Base-by-base conservation (phyloP, 2,329 filamentous ascomycete species). In the Alternaria novae-zelandiae region DNA sequence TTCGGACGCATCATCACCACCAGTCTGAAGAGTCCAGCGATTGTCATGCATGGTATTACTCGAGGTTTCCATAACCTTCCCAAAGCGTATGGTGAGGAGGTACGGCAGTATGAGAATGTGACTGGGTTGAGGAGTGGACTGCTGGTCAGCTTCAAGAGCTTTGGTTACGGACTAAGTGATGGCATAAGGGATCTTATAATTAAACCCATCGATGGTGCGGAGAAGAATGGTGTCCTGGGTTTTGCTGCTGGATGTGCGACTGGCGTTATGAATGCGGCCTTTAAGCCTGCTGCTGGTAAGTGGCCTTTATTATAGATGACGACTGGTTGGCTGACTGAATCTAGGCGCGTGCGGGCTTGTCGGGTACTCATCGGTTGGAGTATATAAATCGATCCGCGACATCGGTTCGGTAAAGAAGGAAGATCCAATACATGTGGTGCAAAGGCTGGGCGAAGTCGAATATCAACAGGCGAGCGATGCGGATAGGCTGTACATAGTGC, bases 11-110 rank as follows among this genome's bases (percentile, higher is more conserved):
- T 95, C 54, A 88, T 94, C 4, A 86, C 86, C 8, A 89, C 91
- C 15, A 87, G 91, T 4, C 82, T 94, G 57, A 92, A 91, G 70
- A 89, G 89, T 3, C 94, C 93, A 0, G 90, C 95, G 85, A 91
- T 95, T 72, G 90, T 97, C 64, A 91, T 91, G 54, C 81, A 97
- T 47, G 91, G 91, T 0, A 79, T 97, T 32, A 91, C 93, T 1
- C 90, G 90, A 77, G 94, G 93, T 0, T 96, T 97, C 76, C 91
- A 94, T 73, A 97, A 97, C 72, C 89, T 91, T 9, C 94, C 94
- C 0, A 89, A 88, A 68, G 82, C 96, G 1, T 97, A 97, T 74
- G 91, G 93, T 36, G 94, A 97, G 72, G 87, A 91, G 3, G 88
- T 97, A 1, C 86, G 92, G 6, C 89, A 90, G 9, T 82, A 86